Evolutionary conservation across 208 protist species (phyloP).

Genomic region (Vickermania ingenoplastis): DNA sequence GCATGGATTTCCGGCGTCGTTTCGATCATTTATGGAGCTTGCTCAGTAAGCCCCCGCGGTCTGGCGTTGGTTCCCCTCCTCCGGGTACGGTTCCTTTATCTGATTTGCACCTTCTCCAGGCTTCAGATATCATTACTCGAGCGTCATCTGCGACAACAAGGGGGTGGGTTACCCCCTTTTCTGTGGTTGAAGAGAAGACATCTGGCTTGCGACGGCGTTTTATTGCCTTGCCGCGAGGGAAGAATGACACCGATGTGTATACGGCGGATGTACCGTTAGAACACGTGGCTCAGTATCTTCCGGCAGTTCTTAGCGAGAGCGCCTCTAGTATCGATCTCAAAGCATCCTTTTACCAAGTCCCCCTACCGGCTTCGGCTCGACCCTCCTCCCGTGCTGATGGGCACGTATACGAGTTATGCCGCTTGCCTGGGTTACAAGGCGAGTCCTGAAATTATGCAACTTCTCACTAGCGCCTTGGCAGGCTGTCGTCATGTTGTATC

Average conservation of each 20-base stretch:
- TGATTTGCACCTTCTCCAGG: too few relatives aligned
- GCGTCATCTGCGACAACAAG: too few relatives aligned
- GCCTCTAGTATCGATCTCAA: slow-evolving; percentile 1
- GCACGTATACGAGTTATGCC: not conserved
- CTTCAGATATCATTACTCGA: too few relatives aligned
- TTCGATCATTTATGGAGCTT: too few relatives aligned
- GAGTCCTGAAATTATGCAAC: slow-evolving; percentile 5
- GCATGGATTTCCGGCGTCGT: too few relatives aligned
- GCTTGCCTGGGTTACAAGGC: not conserved
- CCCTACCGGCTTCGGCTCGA: not conserved
- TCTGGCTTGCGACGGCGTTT: not conserved
- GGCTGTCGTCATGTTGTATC: not conserved
- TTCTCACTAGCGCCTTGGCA: not conserved
- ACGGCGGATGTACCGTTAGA: not conserved
- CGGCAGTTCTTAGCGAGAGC: not conserved
- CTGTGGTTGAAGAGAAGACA: slow-evolving; percentile 1
- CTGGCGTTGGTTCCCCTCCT: too few relatives aligned
- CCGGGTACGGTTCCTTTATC: too few relatives aligned
- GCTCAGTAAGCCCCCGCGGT: too few relatives aligned
- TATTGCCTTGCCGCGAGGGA: not conserved
- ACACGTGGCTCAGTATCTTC: not conserved
- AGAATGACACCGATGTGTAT: slow-evolving; percentile 1
- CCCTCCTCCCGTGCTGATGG: too few relatives aligned
- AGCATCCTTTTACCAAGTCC: slow-evolving; percentile 3
- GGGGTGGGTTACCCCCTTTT: not conserved